Evolutionary conservation across 768 basidiomycete species (phyloP).

Genomic region (Auriculariales sp.): DNA sequence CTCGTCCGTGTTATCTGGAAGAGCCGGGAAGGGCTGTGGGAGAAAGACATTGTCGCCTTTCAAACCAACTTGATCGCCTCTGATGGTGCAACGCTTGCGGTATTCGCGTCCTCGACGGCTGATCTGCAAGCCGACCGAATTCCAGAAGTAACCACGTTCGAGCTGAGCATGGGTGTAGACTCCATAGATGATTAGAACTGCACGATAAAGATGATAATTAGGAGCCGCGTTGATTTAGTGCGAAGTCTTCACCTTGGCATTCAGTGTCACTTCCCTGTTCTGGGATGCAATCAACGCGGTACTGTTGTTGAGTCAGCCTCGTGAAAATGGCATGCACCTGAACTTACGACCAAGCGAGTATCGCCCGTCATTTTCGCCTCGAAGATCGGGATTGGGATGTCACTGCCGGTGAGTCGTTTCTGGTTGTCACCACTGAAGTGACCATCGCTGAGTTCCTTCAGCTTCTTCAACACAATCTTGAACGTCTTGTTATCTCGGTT

Average conservation of each 20-base stretch:
- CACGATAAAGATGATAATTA: neutral
- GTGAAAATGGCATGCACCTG: neutral
- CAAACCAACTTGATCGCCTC: constrained; percentile 18
- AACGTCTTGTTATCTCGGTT: constrained; percentile 32
- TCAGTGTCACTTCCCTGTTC: constrained; percentile 19
- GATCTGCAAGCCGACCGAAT: constrained; percentile 27
- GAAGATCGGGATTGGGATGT: constrained; percentile 39
- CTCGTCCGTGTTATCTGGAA: constrained; percentile 1
- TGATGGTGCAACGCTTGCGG: constrained; percentile 31
- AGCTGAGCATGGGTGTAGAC: constrained; percentile 35
- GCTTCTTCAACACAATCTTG: constrained; percentile 48
- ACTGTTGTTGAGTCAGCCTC: constrained; percentile 16
- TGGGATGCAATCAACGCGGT: constrained; percentile 32
- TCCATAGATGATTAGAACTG: constrained; percentile 35
- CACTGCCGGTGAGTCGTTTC: constrained; percentile 33
- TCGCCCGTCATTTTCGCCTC: constrained; percentile 54
- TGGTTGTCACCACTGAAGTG: constrained; percentile 59
- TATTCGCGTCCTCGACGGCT: constrained; percentile 37
- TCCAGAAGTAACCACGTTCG: constrained; percentile 28
- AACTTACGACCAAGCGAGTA: constrained; percentile 32
- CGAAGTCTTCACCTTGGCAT: neutral
- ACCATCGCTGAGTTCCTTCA: constrained; percentile 58
- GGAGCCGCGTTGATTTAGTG: neutral
- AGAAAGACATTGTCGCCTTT: constrained; percentile 28
- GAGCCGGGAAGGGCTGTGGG: constrained; percentile 38